Evolutionary conservation across 176 grass and related monocot species (phyloP), one percentile per base, ranked within the genome.

Genomic region (Eremochloa ophiuroides): DNA sequence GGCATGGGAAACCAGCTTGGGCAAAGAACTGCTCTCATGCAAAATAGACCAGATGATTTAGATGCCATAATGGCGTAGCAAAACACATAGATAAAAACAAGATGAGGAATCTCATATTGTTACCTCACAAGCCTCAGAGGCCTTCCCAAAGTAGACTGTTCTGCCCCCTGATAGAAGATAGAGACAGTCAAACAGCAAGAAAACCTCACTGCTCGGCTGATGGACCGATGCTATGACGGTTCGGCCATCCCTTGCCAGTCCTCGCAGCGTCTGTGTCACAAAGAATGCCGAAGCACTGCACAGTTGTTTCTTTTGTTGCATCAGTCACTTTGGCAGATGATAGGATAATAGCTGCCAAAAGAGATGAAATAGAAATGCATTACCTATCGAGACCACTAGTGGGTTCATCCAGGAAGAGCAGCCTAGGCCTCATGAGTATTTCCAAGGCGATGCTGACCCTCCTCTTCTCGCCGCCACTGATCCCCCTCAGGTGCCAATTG

Each of bases 191-290:
- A 99, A 99, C 59, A 99, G 84, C 80, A 93, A 85, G 31, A 99
- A 99, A 30, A 99, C 96, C 80, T 99, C 96, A 23, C 96, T 99
- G 87, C 93, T 99, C 0, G 96, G 96, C 69, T 99, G 96, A 75
- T 99, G 96, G 47, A 99, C 88, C 1, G 96, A 99, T 0, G 91
- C 93, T 10, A 99, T 93, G 12, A 99, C 93, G 0, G 96, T 99
- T 71, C 96, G 77, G 8, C 96, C 96, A 51, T 93, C 96, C 79
- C 96, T 88, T 0, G 96, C 91, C 23, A 99, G 85, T 14, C 90
- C 96, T 7, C 96, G 84, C 76, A 99, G 81, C 2, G 93, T 95
- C 77, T 99, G 91, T 1, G 96, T 95, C 73, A 99, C 96, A 27
- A 99, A 99, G 78, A 99, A 99, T 1, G 96, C 96, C 26, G 96